Evolutionary conservation across 192 early-diverging fungal genomes (phyloP), one percentile per base, ranked within the genome.

Genomic region (Cetraspora pellucida): DNA sequence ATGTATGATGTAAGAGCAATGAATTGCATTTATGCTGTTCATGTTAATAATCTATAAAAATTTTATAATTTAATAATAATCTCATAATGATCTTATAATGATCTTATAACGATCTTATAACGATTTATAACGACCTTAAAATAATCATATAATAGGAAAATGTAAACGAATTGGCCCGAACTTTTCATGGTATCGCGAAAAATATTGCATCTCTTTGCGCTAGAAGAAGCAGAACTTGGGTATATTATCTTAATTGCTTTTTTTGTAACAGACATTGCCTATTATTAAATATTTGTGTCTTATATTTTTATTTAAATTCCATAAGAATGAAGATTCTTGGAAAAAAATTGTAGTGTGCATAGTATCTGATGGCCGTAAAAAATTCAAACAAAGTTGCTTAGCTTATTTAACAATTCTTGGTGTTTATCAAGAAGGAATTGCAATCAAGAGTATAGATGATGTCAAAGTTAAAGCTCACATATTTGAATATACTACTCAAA

Each of bases 181-280:
- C 96, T 19, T 94, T 96, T 85, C 81, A 89, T 52, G 91, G 91
- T 27, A 88, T 96, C 47, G 90, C 91, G 85, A 94, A 94, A 82
- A 98, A 98, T 88, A 95, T 98, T 86, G 84, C 87, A 23, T 91
- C 97, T 81, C 81, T 98, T 78, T 94, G 92, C 81, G 89, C 90
- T 72, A 90, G 91, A 65, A 89, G 86, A 57, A 86, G 91, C 68
- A 83, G 84, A 55, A 89, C 84, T 23, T 93, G 91, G 93, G 90
- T 90, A 54, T 37, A 37, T 5, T 37, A 37, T 37, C 31, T 37
- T 5, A 37, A 1, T 37, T 3, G 1, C 31, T 37, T 37, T 37
- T 37, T 37, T 37, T 37, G 31, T 37, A 37, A 37, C 5, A 5
- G 31, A 37, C 31, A 37, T 37, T n/a, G n/a, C n/a, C n/a, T n/a